Conservation (phyloP, 2,329 filamentous ascomycete genomes). For the Monosporascus sp. region DNA sequence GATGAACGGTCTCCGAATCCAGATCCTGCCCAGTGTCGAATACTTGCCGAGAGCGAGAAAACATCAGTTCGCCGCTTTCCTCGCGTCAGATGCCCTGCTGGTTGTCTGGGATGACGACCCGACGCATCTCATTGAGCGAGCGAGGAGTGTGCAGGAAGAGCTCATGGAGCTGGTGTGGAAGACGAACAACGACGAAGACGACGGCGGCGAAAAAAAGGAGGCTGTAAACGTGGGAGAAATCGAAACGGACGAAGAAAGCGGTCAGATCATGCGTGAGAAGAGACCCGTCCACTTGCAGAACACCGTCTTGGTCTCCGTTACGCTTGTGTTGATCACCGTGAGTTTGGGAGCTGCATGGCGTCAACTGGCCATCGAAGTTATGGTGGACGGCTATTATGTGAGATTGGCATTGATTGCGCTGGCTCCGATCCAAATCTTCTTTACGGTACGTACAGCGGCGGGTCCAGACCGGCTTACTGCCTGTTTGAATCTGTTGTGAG, state of each 20-base stretch:
- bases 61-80: slow-evolving; percentile 75
- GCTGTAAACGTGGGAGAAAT: slow-evolving; percentile 39
- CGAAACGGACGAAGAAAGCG: slow-evolving; percentile 68
- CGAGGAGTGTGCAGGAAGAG: slow-evolving; percentile 68
- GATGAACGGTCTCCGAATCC: slow-evolving; percentile 70
- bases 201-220: slow-evolving; percentile 50
- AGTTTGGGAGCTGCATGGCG: slow-evolving; percentile 67
- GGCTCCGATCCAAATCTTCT: slow-evolving; percentile 70
- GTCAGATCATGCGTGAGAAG: slow-evolving; percentile 58
- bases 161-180: slow-evolving; percentile 76
- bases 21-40: slow-evolving; percentile 67
- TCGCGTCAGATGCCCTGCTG: slow-evolving; percentile 64
- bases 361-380: slow-evolving; percentile 62
- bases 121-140: slow-evolving; percentile 62
- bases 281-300: slow-evolving; percentile 67
- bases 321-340: slow-evolving; percentile 58
- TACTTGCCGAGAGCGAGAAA: slow-evolving; percentile 68
- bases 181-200: slow-evolving; percentile 44
- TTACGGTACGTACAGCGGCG: slow-evolving; percentile 42
- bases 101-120: slow-evolving; percentile 82
- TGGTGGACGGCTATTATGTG: slow-evolving; percentile 56
- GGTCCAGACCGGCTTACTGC: background rate
- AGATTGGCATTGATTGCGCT: slow-evolving; percentile 62
- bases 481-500: background rate
- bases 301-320: slow-evolving; percentile 61